Evolutionary conservation across 2,329 filamentous ascomycete genomes (phyloP).

Genomic region (Arthrobotrys sinensis): DNA sequence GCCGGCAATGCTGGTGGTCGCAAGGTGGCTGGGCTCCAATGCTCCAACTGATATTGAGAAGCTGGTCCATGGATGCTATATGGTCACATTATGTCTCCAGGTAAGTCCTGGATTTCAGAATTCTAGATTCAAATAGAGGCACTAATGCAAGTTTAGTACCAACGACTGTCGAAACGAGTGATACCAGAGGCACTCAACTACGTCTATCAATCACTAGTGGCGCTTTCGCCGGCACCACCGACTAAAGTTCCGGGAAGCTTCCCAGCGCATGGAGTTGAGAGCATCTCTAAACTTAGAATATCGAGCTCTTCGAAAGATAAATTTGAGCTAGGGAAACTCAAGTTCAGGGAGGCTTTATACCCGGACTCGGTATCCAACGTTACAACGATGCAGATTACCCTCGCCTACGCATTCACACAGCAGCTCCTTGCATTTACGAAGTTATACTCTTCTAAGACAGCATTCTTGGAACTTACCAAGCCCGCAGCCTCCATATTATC

Average conservation of each 20-base stretch:
- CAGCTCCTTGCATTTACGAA: constrained; percentile 62
- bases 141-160: constrained; percentile 75
- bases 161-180: constrained; percentile 85
- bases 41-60: constrained; percentile 77
- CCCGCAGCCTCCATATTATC: constrained; percentile 34
- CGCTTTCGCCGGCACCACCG: constrained; percentile 75
- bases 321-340: constrained; percentile 71
- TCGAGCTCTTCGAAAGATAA: constrained; percentile 64
- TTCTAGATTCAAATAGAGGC: background rate
- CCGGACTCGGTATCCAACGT: constrained; percentile 49
- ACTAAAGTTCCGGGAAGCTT: constrained; percentile 72
- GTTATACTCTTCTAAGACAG: constrained; percentile 60
- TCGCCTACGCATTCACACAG: constrained; percentile 48
- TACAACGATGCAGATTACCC: constrained; percentile 72
- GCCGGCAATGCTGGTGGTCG: constrained; percentile 87
- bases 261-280: constrained; percentile 74
- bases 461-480: constrained; percentile 37
- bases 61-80: constrained; percentile 80
- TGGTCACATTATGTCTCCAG: constrained; percentile 79
- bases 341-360: constrained; percentile 74
- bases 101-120: constrained; percentile 21
- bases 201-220: constrained; percentile 79
- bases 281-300: constrained; percentile 71
- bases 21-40: constrained; percentile 84
- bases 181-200: constrained; percentile 91